Conservation (phyloP, 331 rosid species). For the Pyracantha coccinea region DNA sequence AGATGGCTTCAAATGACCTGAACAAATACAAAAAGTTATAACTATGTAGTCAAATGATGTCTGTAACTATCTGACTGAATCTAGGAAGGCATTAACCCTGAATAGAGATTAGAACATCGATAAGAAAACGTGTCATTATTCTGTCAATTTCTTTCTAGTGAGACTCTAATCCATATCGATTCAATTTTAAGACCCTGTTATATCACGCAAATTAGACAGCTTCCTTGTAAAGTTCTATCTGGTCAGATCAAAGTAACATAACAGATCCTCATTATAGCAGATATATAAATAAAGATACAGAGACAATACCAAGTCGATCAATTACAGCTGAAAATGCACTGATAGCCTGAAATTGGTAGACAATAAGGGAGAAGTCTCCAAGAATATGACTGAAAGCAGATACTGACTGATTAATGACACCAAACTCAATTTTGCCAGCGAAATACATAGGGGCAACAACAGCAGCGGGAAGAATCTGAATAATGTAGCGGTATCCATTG, state of each 20-base stretch:
- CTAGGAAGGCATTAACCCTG: neutral
- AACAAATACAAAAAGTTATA: neutral
- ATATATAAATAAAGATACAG: conserved; percentile 11
- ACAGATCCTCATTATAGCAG: conserved; percentile 4
- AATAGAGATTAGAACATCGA: neutral
- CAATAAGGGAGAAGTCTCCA: conserved; percentile 82
- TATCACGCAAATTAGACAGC: neutral
- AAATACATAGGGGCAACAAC: conserved; percentile 97
- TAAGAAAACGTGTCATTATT: neutral
- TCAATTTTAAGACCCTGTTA: neutral
- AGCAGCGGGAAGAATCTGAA: conserved; percentile 98
- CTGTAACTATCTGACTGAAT: neutral
- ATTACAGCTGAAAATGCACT: conserved; percentile 95
- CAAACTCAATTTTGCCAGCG: conserved; percentile 90
- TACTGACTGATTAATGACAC: conserved; percentile 89
- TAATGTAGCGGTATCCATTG: conserved; percentile 76
- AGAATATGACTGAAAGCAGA: conserved; percentile 97
- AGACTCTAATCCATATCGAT: neutral
- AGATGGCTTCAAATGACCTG: neutral
- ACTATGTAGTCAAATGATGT: neutral
- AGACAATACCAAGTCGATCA: conserved; percentile 72
- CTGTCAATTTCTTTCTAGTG: neutral
- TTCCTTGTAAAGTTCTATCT: neutral
- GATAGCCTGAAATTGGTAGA: conserved; percentile 84
- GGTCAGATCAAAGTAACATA: neutral